These are phyloP conservation scores for Epichloe festucae DNA, from an alignment of 2,329 filamentous ascomycete species.

Conservation along the genomic window DNA sequence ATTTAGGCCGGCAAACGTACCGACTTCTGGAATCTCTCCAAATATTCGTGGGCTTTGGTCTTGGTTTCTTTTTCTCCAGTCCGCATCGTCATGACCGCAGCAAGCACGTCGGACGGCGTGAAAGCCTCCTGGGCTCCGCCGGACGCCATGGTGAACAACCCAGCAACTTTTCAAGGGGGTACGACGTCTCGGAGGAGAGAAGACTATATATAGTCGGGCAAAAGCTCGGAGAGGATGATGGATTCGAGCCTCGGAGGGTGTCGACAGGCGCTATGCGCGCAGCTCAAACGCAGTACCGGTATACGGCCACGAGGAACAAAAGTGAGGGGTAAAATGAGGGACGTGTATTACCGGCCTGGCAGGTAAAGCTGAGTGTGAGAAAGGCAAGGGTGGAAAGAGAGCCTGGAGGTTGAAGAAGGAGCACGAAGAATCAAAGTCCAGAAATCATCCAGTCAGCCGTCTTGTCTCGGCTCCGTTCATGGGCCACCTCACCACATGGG, in stretches of 20 bases:
- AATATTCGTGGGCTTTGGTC: slow-evolving; percentile 77
- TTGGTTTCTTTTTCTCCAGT: slow-evolving; percentile 72
- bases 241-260: not conserved
- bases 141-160: slow-evolving; percentile 45
- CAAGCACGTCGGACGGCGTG: slow-evolving; percentile 61
- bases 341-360: not conserved
- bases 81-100: slow-evolving; percentile 85
- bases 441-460: slow-evolving; percentile 1
- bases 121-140: slow-evolving; percentile 57
- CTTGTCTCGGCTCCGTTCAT: slow-evolving; percentile 6
- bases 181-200: not conserved
- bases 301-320: not conserved
- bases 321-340: not conserved
- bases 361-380: not conserved
- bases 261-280: not conserved
- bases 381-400: not conserved
- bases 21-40: slow-evolving; percentile 96
- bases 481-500: not conserved
- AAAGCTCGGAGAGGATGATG: not conserved
- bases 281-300: not conserved
- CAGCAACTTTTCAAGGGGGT: not conserved
- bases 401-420: not conserved
- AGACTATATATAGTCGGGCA: not conserved
- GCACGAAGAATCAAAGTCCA: slow-evolving; percentile 10
- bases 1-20: slow-evolving; percentile 31